Conservation (phyloP, 495 filamentous ascomycete genomes). For the Astrothelium subdiscretum region DNA sequence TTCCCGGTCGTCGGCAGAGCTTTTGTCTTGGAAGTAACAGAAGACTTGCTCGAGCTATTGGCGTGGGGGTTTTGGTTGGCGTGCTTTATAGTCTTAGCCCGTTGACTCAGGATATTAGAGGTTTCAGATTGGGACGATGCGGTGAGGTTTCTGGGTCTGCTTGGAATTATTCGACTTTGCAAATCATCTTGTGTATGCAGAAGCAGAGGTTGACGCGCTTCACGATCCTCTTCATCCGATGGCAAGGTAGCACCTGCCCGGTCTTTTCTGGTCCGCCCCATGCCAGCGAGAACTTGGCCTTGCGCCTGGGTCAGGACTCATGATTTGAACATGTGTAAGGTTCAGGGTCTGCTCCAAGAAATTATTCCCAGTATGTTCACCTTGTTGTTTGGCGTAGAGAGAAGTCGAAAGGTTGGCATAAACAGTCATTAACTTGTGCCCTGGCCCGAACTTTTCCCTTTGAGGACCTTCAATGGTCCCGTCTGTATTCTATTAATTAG, state of each 20-base stretch:
- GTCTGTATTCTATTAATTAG: too few species aligned
- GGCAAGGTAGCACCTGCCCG: background rate
- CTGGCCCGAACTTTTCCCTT: too few species aligned
- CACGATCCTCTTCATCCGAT: background rate
- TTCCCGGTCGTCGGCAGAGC: conserved; percentile 14
- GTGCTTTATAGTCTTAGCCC: background rate
- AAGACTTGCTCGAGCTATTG: conserved; percentile 7
- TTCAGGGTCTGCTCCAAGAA: background rate
- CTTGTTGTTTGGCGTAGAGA: background rate
- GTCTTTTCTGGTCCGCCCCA: background rate
- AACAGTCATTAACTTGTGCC: background rate
- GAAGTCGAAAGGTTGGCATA: background rate
- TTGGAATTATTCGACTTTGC: background rate
- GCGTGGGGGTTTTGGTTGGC: conserved; percentile 5
- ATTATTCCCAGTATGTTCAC: background rate
- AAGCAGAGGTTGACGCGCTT: too few species aligned
- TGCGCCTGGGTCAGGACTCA: background rate
- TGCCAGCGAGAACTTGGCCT: background rate
- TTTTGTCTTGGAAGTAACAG: background rate
- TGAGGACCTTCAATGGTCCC: too few species aligned
- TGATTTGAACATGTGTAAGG: background rate
- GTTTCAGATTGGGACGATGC: background rate
- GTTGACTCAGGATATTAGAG: background rate
- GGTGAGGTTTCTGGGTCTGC: background rate
- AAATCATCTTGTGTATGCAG: too few species aligned